Conservation (phyloP, 345 rosid species). For the Zanthoxylum bungeanum region DNA sequence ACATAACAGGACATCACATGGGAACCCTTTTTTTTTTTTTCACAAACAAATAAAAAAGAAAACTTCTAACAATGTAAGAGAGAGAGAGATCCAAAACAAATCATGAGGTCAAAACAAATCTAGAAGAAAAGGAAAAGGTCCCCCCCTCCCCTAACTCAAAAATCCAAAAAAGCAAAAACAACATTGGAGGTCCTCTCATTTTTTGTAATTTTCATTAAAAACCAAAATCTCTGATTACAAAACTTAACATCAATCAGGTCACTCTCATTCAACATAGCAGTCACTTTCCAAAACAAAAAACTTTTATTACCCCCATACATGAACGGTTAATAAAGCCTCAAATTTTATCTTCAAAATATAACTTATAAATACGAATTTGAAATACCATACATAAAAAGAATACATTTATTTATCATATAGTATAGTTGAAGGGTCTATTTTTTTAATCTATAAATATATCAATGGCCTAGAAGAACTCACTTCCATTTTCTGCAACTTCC, state of each 20-base stretch:
- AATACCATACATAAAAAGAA: neutral
- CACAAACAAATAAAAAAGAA: constrained; percentile 6
- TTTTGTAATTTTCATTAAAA: neutral
- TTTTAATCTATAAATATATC: constrained; percentile 9
- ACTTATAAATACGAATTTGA: neutral
- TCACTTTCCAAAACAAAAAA: constrained; percentile 22
- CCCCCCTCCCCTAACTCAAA: neutral
- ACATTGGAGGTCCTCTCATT: constrained; percentile 2
- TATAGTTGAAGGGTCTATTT: constrained; percentile 18
- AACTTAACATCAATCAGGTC: constrained; percentile 1
- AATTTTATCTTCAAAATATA: neutral
- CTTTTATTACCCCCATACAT: constrained; percentile 21
- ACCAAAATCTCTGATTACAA: neutral
- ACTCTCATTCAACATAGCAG: constrained; percentile 20
- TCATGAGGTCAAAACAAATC: constrained; percentile 3
- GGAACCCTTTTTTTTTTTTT: constrained; percentile 24
- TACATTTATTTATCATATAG: too few species aligned
- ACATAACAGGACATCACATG: constrained; percentile 32
- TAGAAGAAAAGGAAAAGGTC: neutral
- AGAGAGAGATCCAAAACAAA: neutral
- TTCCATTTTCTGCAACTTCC: constrained; percentile 50
- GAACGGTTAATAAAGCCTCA: constrained; percentile 31
- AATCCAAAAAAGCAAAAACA: constrained; percentile 7
- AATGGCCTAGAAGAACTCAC: constrained; percentile 21
- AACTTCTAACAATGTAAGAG: constrained; percentile 16